Evolutionary conservation across 352 stramenopile genomes (phyloP), one percentile per base, ranked within the genome.

Genomic region (Globisporangium perplexum): DNA sequence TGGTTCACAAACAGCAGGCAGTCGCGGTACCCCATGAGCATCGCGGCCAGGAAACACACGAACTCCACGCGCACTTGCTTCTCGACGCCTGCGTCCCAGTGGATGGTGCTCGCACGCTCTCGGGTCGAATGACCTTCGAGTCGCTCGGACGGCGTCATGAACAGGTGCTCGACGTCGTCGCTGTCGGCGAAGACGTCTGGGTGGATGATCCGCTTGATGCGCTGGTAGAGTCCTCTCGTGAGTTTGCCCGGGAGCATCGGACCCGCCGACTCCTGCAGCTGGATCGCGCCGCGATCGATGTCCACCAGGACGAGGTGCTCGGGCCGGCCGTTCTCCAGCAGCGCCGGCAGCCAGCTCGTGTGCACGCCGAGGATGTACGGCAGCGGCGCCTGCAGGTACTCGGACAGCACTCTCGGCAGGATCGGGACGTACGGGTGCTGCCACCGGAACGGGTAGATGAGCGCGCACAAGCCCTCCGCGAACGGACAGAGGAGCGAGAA

Each of bases 1-100:
- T 90, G 80, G 49, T 93, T 90, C 22, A 93, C 83, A 44, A 90
- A 93, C 46, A 93, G 89, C 22, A 93, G 46, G n/a, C 83, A 93
- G 38, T 91, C 83, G 20, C 80, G 83, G 43, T 94, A 94, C 23
- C 83, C 83, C 61, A 72, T 77, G 6, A 94, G 47, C 48, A 88
- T 71, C 1, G 79, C 64, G 6, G 79, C 71, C 15, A 90, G 41
- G 35, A 82, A 94, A 49, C 77, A 85, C 38, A 87, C 74, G 47
- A 94, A 91, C 49, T 88, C 81, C 30, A 86, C 65, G 22, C 83
- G 76, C 28, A 94, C 61, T 48, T 81, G 68, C 30, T 81, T 72
- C 60, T 91, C 81, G 35, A 82, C 71, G 20, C 33, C 46, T n/a
- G 63, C 51, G 41, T 58, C 63, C 71, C 69, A 80, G 20, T 50